Evolutionary conservation across 208 protist species (phyloP), one percentile per base, ranked within the genome.

Genomic region (Vickermania ingenoplastis): DNA sequence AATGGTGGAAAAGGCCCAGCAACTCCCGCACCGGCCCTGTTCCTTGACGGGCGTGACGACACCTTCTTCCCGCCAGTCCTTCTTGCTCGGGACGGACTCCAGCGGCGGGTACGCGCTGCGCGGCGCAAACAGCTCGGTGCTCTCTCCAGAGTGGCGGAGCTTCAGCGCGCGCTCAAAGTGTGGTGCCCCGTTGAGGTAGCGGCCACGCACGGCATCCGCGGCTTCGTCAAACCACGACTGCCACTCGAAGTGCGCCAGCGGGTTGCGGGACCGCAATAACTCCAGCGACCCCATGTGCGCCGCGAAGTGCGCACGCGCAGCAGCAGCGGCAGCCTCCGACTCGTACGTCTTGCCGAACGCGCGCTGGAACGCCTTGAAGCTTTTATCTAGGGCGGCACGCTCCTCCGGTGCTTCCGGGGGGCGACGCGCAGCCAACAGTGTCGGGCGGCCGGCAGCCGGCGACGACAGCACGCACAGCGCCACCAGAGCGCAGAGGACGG

Each of bases 1-100:
- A 51, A 91, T 95, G n/a, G 97, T 77, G 4, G 87, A 91, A 84
- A 99, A 99, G 52, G 96, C 67, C 97, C 97, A 99, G 81, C 97
- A 98, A n/a, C 88, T 96, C 63, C 97, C 97, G 79, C 97, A 99
- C 45, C 67, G 63, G 41, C 91, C 91, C 77, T 98, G 96, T 69
- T 98, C 73, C 85, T 98, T 98, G 48, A 98, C 94, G 4, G 59
- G 69, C 4, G 90, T 94, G 45, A 98, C 92, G 22, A 79, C 86
- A 49, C 85, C 84, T 25, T 91, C 57, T 48, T 77, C 41, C 36
- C 88, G 83, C 95, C 93, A 97, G 75, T 98, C 92, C 51, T 52
- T 36, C 48, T 54, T 29, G 3, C 24, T 3, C 7, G 69, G 56
- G 7, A 60, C 24, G 50, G 5, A n/a, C 11, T 45, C 36, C 36